Conservation (phyloP, 106 monocot species). For the Ottelia alismoides region DNA sequence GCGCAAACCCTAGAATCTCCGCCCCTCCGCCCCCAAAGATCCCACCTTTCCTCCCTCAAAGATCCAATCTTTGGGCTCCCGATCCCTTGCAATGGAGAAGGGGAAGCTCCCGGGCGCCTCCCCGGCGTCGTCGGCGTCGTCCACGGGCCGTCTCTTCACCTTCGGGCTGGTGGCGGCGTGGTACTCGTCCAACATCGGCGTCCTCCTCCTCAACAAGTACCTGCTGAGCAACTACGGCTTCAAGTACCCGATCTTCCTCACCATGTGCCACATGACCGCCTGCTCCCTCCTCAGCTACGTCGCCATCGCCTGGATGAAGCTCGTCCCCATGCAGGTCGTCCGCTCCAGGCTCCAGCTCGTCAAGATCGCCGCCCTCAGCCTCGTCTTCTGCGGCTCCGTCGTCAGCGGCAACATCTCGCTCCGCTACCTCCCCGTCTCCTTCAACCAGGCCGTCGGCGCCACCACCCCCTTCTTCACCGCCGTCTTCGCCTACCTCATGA, state of each 20-base stretch:
- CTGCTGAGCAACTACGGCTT: constrained; percentile 24
- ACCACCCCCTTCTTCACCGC: constrained; percentile 25
- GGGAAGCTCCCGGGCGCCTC: not conserved
- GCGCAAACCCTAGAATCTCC: no score
- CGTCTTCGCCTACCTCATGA: constrained; percentile 15
- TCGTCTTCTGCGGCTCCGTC: constrained; percentile 19
- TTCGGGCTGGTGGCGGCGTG: constrained; percentile 52
- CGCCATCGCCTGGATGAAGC: constrained; percentile 23
- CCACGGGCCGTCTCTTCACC: constrained; percentile 33
- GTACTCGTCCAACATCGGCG: constrained; percentile 71
- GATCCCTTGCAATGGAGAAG: constrained; percentile 9
- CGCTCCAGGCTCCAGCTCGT: constrained; percentile 12
- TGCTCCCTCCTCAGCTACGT: constrained; percentile 26
- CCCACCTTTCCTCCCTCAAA: no score
- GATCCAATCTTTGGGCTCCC: not conserved
- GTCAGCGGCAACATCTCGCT: constrained; percentile 21
- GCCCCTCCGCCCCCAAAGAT: no score
- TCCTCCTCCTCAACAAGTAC: constrained; percentile 40
- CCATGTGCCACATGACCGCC: constrained; percentile 27
- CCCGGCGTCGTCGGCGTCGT: not conserved
- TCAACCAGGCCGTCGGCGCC: constrained; percentile 20
- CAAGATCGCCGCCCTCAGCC: constrained; percentile 18
- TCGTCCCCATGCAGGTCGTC: constrained; percentile 21
- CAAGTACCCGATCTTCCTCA: constrained; percentile 28
- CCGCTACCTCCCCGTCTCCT: constrained; percentile 16